Conservation (phyloP, 2,329 filamentous ascomycete species). For the Colletotrichum higginsianum region DNA sequence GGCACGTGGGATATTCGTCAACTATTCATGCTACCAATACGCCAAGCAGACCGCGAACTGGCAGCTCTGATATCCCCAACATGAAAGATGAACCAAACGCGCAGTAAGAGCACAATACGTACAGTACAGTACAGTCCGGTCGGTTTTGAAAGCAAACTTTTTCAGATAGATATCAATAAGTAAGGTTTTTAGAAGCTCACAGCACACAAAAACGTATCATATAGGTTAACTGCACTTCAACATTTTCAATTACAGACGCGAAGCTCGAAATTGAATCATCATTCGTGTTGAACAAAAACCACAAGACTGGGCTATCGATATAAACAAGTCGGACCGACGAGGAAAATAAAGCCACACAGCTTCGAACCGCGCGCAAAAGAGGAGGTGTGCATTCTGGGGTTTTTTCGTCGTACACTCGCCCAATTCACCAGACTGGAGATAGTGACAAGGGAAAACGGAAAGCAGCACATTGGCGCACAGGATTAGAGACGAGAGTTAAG, state of each 20-base stretch:
- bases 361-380: background rate
- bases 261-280: background rate
- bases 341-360: background rate
- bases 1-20: too few relatives aligned
- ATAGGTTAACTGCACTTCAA: background rate
- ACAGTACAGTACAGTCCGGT: too few relatives aligned
- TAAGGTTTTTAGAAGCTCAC: too few relatives aligned
- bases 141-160: too few relatives aligned
- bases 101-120: too few relatives aligned
- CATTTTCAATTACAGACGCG: too few relatives aligned
- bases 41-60: too few relatives aligned
- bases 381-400: slow-evolving; percentile 8
- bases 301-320: background rate
- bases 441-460: background rate
- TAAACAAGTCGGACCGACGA: background rate
- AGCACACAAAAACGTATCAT: too few relatives aligned
- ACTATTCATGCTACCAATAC: too few relatives aligned
- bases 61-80: too few relatives aligned
- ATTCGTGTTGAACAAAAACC: background rate
- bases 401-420: slow-evolving; percentile 24
- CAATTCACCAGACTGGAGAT: slow-evolving; percentile 4
- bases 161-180: too few relatives aligned
- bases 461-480: background rate
- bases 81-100: too few relatives aligned
- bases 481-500: slow-evolving; percentile 58